Conservation (phyloP, 2,329 filamentous ascomycete genomes). For the Coleophoma cylindrospora region DNA sequence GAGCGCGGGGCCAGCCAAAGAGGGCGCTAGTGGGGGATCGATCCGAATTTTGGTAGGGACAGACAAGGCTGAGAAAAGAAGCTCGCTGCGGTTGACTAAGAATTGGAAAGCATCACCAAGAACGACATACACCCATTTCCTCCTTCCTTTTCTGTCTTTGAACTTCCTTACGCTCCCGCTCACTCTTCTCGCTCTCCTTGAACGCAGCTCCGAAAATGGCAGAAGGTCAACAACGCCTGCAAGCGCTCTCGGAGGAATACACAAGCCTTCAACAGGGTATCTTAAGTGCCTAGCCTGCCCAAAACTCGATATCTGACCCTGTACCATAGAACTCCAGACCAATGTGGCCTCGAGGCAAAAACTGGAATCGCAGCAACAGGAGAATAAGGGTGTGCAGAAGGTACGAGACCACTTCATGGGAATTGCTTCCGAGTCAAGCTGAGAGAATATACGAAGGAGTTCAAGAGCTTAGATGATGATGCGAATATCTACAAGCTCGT, state of each 20-base stretch:
- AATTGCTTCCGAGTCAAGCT: too few relatives aligned
- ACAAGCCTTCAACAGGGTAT: conserved; percentile 79
- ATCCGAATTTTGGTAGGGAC: not conserved
- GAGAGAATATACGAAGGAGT: conserved; percentile 56
- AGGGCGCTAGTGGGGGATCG: not conserved
- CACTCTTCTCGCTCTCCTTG: too few relatives aligned
- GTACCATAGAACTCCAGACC: conserved; percentile 66
- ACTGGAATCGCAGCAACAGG: conserved; percentile 89
- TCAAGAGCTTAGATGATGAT: conserved; percentile 69
- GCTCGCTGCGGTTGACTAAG: too few relatives aligned
- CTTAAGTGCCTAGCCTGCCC: not conserved
- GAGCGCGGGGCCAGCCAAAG: too few relatives aligned
- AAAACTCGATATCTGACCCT: conserved; percentile 4
- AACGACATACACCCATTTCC: not conserved
- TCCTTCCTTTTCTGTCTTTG: not conserved
- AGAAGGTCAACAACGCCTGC: conserved; percentile 70
- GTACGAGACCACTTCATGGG: conserved; percentile 33
- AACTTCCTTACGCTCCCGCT: too few relatives aligned
- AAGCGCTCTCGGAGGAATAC: conserved; percentile 81
- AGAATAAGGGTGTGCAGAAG: conserved; percentile 84
- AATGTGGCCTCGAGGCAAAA: conserved; percentile 78
- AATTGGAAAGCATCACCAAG: not conserved
- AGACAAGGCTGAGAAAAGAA: not conserved
- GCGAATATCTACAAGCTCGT: conserved; percentile 95
- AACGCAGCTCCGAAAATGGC: conserved; percentile 45